Percentiles rank a stretch among this genome's conserved stretches.
Evolutionary conservation across 2,329 filamentous ascomycete genomes (phyloP).

Genomic region (Anthostomella pinea): DNA sequence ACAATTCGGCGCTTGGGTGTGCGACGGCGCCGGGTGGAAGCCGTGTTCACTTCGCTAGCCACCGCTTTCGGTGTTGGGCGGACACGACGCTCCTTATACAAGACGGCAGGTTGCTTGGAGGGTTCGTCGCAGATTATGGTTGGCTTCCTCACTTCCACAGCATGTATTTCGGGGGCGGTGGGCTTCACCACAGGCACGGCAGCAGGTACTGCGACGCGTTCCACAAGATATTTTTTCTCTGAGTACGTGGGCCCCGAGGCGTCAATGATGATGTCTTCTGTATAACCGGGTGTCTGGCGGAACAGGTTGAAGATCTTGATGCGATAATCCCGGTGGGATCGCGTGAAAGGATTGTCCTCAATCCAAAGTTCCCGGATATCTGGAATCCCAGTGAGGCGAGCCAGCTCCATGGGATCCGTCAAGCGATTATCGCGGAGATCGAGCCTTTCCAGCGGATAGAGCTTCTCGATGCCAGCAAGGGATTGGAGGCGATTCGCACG

Average conservation of each 20-base stretch:
- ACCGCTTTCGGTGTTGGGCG: slow-evolving; percentile 48
- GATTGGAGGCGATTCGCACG: slow-evolving; percentile 84
- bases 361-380: slow-evolving; percentile 93
- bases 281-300: slow-evolving; percentile 82
- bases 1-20: slow-evolving; percentile 63
- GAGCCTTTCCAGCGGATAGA: slow-evolving; percentile 83
- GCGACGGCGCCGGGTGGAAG: slow-evolving; percentile 57
- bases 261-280: slow-evolving; percentile 88
- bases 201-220: slow-evolving; percentile 73
- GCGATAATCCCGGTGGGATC: slow-evolving; percentile 80
- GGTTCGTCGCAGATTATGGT: slow-evolving; percentile 53
- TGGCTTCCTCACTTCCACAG: slow-evolving; percentile 66
- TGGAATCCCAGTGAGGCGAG: slow-evolving; percentile 83
- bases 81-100: slow-evolving; percentile 56
- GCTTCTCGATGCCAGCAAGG: slow-evolving; percentile 83
- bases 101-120: slow-evolving; percentile 48
- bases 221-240: slow-evolving; percentile 80
- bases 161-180: slow-evolving; percentile 57
- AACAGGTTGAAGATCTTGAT: slow-evolving; percentile 96
- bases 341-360: slow-evolving; percentile 85
- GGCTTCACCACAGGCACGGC: slow-evolving; percentile 77
- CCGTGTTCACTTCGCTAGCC: slow-evolving; percentile 57
- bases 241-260: slow-evolving; percentile 77
- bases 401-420: slow-evolving; percentile 87
- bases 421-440: slow-evolving; percentile 89